Percentiles rank a stretch among this genome's conserved stretches.
phyloP scores from a whole-genome alignment of 2,329 filamentous ascomycete species.

The Neonectria faginata region DNA sequence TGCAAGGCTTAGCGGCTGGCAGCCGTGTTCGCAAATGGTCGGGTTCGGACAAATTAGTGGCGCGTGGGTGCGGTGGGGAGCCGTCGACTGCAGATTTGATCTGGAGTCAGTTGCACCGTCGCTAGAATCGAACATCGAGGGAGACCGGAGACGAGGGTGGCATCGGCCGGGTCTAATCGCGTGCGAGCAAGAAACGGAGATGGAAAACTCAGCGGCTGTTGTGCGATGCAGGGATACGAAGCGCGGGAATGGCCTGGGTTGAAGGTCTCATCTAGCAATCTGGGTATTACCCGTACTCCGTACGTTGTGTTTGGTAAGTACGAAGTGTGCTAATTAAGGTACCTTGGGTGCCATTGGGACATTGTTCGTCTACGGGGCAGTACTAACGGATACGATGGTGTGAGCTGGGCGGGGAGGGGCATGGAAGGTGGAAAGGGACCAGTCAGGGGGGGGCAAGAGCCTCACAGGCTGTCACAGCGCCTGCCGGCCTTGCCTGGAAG shows the following conservation, averaged over 20 bases:
- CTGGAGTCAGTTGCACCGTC: constrained; percentile 32
- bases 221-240: constrained; percentile 23
- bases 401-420: constrained; percentile 6
- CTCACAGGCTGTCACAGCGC: background rate
- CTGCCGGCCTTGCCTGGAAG: constrained; percentile 8
- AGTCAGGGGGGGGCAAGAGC: constrained; percentile 9
- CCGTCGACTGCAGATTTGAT: constrained; percentile 36
- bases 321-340: background rate
- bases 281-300: background rate
- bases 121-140: constrained; percentile 20
- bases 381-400: constrained; percentile 1
- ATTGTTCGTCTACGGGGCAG: background rate
- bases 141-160: constrained; percentile 14
- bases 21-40: constrained; percentile 24
- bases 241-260: constrained; percentile 10
- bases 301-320: too few species aligned
- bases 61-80: constrained; percentile 33
- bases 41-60: constrained; percentile 30
- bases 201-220: constrained; percentile 18
- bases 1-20: constrained; percentile 34
- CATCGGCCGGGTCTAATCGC: constrained; percentile 18
- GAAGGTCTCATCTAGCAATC: constrained; percentile 10
- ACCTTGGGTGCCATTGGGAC: background rate
- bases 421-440: constrained; percentile 7
- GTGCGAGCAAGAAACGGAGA: constrained; percentile 13